Evolutionary conservation across 495 filamentous ascomycete genomes (phyloP).

Genomic region (Hapsidospora chrysogenum): DNA sequence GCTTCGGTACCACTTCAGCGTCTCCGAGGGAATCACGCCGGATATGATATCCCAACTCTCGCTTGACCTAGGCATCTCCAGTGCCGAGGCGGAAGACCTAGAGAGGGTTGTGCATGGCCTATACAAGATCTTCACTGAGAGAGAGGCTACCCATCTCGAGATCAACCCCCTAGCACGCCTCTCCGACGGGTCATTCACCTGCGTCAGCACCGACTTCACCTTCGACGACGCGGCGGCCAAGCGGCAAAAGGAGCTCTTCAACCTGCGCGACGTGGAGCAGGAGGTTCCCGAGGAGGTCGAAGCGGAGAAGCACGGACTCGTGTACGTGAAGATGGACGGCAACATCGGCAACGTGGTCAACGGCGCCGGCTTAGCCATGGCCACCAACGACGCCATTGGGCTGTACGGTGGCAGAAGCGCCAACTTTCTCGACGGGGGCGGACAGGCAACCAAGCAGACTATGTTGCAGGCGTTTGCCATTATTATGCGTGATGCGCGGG

Average conservation of each 20-base stretch:
- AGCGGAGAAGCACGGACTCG: constrained; percentile 55
- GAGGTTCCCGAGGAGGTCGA: constrained; percentile 44
- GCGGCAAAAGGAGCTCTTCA: constrained; percentile 50
- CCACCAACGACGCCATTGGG: constrained; percentile 66
- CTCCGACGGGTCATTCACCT: constrained; percentile 10
- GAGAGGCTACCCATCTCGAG: constrained; percentile 19
- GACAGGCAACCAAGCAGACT: constrained; percentile 75
- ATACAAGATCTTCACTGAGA: constrained; percentile 13
- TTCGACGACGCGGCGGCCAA: constrained; percentile 71
- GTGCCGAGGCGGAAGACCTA: constrained; percentile 11
- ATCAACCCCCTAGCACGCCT: constrained; percentile 18
- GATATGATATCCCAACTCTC: neutral
- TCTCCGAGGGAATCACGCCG: neutral
- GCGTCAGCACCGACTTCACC: constrained; percentile 30
- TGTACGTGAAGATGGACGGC: constrained; percentile 45
- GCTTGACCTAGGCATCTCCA: neutral
- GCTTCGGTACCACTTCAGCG: neutral
- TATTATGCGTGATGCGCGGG: constrained; percentile 52
- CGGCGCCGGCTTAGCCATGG: constrained; percentile 85
- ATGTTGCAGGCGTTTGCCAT: constrained; percentile 61
- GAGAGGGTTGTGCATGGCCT: constrained; percentile 12
- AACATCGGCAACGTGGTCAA: constrained; percentile 67
- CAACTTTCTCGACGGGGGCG: constrained; percentile 84
- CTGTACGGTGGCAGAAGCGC: constrained; percentile 46
- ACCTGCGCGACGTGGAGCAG: constrained; percentile 29